These are phyloP conservation scores for Suillus placidus DNA, from an alignment of 768 basidiomycete genomes.

Conservation along the genomic window DNA sequence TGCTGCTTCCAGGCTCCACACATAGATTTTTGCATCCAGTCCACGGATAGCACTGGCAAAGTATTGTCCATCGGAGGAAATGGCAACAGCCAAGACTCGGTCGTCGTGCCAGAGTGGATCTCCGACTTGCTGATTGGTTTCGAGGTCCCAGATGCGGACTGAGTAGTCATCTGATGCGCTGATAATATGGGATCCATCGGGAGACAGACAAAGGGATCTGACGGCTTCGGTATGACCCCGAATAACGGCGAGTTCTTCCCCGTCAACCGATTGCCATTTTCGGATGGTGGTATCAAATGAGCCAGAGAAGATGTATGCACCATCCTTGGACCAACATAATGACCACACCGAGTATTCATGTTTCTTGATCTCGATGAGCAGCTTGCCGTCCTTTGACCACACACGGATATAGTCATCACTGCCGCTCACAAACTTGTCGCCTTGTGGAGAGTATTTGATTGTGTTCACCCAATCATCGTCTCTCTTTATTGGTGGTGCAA, in stretches of 20 bases:
- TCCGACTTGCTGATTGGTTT: neutral
- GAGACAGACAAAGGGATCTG: neutral
- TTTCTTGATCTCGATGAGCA: neutral
- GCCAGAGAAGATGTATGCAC: neutral
- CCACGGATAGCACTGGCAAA: conserved; percentile 71
- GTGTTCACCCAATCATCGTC: neutral
- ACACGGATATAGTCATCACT: neutral
- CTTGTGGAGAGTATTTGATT: conserved; percentile 4
- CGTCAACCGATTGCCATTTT: neutral
- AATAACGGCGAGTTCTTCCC: neutral
- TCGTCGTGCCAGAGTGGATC: conserved; percentile 73
- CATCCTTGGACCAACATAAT: conserved; percentile 1
- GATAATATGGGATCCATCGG: neutral
- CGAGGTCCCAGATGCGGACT: conserved; percentile 5
- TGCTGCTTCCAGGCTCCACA: conserved; percentile 71
- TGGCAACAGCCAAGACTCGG: conserved; percentile 73
- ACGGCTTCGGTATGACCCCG: neutral
- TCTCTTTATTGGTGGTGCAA: neutral
- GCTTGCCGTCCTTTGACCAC: neutral
- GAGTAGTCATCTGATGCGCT: neutral
- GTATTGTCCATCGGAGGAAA: conserved; percentile 78
- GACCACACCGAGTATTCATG: neutral
- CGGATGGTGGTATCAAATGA: neutral
- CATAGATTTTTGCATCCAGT: conserved; percentile 69
- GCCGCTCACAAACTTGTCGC: neutral